Evolutionary conservation across 108 stramenopile genomes (phyloP), one percentile per base, ranked within the genome.

Genomic region (Stephanodiscus triporus): DNA sequence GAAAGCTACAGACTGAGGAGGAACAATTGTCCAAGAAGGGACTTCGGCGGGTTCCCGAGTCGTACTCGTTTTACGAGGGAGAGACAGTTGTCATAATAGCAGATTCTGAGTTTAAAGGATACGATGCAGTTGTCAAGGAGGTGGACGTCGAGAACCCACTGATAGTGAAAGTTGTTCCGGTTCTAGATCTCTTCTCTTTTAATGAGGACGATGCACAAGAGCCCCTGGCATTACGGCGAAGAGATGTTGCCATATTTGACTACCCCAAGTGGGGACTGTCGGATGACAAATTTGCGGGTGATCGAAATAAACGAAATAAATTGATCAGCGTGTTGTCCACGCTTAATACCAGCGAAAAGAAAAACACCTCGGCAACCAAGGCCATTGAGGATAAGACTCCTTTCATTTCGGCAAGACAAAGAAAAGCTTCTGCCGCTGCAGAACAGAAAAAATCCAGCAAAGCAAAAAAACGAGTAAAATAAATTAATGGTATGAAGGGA

Each of bases 191-290:
- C 66, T 55, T 67, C 53, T 70, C 70, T 32, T 40, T 45, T 16
- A 20, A 67, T 34, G 54, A 64, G 23, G 48, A 66, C 22, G 26
- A 61, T 53, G 4, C 51, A 51, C 61, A 66, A 24, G 48, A 59
- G 34, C 32, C 64, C 6, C 65, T 90, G 2, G 60, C 76, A 19
- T 38, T 91, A 9, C 78, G 81, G 22, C 76, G 90, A 50, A 69
- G 64, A 36, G 86, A 91, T 34, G 27, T 94, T 36, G 93, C 90
- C 22, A 72, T 94, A 17, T 94, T 89, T 86, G 85, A 90, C 57
- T 81, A 83, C 64, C 79, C 75, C 16, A 37, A 2, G 17, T 42
- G 48, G 22, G 60, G 68, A 22, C 1, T 22, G 0, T n/a, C 30
- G n/a, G 53, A 26, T 54, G 53, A 54, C 23, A 27, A 54, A 1